Conservation (phyloP, 345 rosid genomes). For the Gossypioides kirkii region DNA sequence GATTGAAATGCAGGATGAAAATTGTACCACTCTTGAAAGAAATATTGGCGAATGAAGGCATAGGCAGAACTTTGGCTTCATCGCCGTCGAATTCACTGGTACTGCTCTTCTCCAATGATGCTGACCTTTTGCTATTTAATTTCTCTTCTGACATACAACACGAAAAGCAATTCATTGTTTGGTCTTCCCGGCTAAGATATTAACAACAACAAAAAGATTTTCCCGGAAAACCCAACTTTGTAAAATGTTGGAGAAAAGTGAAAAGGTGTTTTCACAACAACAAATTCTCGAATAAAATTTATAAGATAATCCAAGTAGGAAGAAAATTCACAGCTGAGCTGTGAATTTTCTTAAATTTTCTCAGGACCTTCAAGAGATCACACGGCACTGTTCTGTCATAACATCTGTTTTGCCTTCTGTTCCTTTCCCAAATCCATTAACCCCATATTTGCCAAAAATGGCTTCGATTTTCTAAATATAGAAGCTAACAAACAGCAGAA, state of each 20-base stretch:
- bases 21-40: conserved; percentile 68
- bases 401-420: neutral
- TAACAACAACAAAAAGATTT: neutral
- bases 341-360: neutral
- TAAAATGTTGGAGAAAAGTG: neutral
- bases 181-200: neutral
- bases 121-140: conserved; percentile 27
- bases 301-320: neutral
- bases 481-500: neutral
- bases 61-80: conserved; percentile 33
- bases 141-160: conserved; percentile 53
- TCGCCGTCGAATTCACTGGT: neutral
- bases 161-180: conserved; percentile 45
- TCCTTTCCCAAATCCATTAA: neutral
- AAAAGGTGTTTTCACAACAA: neutral
- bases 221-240: neutral
- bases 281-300: neutral
- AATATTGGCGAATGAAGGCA: conserved; percentile 61
- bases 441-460: neutral
- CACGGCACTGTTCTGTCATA: neutral
- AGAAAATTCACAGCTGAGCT: neutral
- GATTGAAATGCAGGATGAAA: neutral
- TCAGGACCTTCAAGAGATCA: neutral
- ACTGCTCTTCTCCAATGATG: conserved; percentile 48
- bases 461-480: neutral